Evolutionary conservation across 2,329 filamentous ascomycete genomes (phyloP), one percentile per base, ranked within the genome.

Genomic region (Capronia coronata): DNA sequence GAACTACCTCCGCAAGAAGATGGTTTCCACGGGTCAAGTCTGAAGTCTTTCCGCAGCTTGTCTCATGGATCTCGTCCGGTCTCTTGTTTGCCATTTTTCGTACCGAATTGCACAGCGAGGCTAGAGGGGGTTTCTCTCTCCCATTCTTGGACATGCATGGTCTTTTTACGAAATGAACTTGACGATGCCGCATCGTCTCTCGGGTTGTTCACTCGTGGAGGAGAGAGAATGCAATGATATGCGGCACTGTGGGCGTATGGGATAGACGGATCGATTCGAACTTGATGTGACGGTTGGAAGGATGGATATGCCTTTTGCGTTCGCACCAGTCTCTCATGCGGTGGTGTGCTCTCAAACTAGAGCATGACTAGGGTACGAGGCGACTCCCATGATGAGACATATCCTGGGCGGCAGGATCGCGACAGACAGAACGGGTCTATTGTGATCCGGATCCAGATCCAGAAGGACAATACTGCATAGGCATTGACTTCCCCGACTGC

Each of bases 1-100:
- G 87, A 87, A 94, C 75, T 82, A 96, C 74, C 80, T 98, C 65
- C 84, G 91, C 68, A 97, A 97, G 84, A 97, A 97, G 87, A 98
- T 98, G 93, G 75, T 95, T 65, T 80, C 80, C 39, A 74, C 81
- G 49, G 91, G 91, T 69, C 87, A 87, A 60, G 89, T 97, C 67
- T 94, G 87, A 65, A 32, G 14, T 5, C 37, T 27, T 47, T 18
- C 9, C 5, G 6, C 21, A 11, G n/a, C 32, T 34, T 27, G 29
- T 29, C 16, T 16, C 30, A 34, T 10, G 16, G 21, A 19, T 8
- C 5, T 3, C 29, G n/a, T 25, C 25, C 13, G 11, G 10, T 9
- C 16, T 8, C 27, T 19, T 5, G 14, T 16, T 29, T 19, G 4
- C 9, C 13, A 10, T 25, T 30, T 42, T 18, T 18, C 16, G 40